phyloP scores from a whole-genome alignment of 257 asterid species.

The Capsicum pubescens region DNA sequence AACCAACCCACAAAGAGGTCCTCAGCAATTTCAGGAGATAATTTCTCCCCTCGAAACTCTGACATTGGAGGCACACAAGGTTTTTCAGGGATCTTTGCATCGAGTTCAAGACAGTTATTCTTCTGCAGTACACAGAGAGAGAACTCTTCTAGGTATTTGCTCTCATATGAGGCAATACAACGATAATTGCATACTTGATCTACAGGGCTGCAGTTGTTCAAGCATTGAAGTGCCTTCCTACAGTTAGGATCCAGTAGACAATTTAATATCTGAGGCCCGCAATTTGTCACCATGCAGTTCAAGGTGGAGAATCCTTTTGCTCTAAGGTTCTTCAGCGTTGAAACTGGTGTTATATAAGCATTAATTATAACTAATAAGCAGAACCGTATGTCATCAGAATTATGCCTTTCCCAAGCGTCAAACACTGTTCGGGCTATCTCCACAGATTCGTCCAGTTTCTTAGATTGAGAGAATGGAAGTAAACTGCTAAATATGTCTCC shows the following conservation, averaged over 20 bases:
- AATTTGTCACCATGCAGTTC: conserved; percentile 77
- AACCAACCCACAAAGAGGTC: conserved; percentile 94
- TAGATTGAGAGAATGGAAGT: conserved; percentile 50
- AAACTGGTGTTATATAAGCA: conserved; percentile 79
- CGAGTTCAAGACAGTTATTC: conserved; percentile 79
- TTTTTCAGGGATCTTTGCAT: conserved; percentile 79
- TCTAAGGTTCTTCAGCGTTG: conserved; percentile 70
- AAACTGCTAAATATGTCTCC: conserved; percentile 53
- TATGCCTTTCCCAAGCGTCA: conserved; percentile 84
- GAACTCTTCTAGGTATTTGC: conserved; percentile 74
- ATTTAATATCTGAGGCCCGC: conserved; percentile 83
- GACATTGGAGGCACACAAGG: conserved; percentile 69
- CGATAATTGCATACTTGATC: conserved; percentile 92
- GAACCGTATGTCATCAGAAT: conserved; percentile 87
- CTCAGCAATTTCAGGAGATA: conserved; percentile 77
- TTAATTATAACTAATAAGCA: conserved; percentile 77
- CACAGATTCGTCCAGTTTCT: conserved; percentile 54
- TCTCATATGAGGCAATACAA: conserved; percentile 88
- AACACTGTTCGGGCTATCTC: conserved; percentile 58
- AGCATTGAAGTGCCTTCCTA: conserved; percentile 87
- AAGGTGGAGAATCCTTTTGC: conserved; percentile 86
- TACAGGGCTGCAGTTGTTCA: conserved; percentile 88
- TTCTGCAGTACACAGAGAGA: conserved; percentile 81
- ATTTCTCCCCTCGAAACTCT: conserved; percentile 58
- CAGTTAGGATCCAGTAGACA: conserved; percentile 83